Base-by-base conservation (phyloP, 2,329 filamentous ascomycete genomes). In the Trichophyton schoenleinii region DNA sequence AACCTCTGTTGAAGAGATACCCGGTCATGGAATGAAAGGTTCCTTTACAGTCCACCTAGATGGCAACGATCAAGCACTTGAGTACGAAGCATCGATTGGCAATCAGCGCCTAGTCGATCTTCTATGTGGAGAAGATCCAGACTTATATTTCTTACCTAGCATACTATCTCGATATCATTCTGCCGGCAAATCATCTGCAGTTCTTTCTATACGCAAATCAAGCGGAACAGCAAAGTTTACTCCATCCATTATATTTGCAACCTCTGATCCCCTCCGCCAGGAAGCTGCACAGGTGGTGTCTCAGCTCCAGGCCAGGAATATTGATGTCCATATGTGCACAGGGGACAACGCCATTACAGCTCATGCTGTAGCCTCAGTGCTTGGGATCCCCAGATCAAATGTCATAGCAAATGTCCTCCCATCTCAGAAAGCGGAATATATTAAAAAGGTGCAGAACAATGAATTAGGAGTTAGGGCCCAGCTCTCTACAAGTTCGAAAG, bases 331-430 rank as follows among this genome's bases (percentile, higher is more conserved):
- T 84, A 95, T 96, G 89, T 85, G 96, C 42, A 95, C 90, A 0
- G 91, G 91, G 34, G 91, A 96, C 76, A 96, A 96, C 69, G 77
- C 79, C n/a, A 85, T 79, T n/a, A 96, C 91, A 0, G 91, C 91
- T 1, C 79, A 81, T 20, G 89, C 90, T 0, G 89, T 96, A 2
- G 91, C 88, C 0, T 75, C 79, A 1, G 83, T 83, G 68, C 79
- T 96, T 18, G 89, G 89, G 22, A 96, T 96, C 65, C 81, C 84
- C 0, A 68, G 78, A 0, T 75, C 79, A 60, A 88, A 95, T 70
- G 86, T 96, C 65, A 88, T 95, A 64, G 90, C 91, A 9, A 89
- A 89, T 65, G 90, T 96, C 3, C 82, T 96, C 9, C 91, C 92
- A 0, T 85, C 87, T 18, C 82, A 94, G 67, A 96, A 96, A 74